A percentile compares a stretch with the other conserved stretches of the same genome.
Evolutionary conservation across 805 yeast species (phyloP).

Genomic region (Debaryomyces tyrocola): DNA sequence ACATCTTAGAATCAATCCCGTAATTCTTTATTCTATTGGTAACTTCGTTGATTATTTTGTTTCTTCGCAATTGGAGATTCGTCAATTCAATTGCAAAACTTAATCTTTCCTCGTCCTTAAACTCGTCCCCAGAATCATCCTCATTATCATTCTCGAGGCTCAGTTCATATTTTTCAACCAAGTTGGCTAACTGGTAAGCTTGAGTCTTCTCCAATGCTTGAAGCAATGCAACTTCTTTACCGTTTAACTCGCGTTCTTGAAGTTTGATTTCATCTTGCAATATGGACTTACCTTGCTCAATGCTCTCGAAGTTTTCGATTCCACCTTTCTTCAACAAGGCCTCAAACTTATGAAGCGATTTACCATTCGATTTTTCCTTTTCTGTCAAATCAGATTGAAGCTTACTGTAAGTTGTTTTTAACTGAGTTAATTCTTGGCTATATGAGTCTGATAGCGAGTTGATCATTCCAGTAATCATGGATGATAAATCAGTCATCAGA

Average conservation of each 20-base stretch:
- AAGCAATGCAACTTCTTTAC: slow-evolving; percentile 22
- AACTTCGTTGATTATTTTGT: slow-evolving; percentile 44
- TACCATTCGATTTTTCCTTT: slow-evolving; percentile 46
- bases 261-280: slow-evolving; percentile 16
- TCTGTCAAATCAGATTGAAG: slow-evolving; percentile 44
- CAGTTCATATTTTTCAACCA: slow-evolving; percentile 42
- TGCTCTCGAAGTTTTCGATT: slow-evolving; percentile 19
- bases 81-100: slow-evolving; percentile 36
- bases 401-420: slow-evolving; percentile 20
- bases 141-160: slow-evolving; percentile 14
- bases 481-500: slow-evolving; percentile 32
- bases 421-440: slow-evolving; percentile 48
- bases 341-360: slow-evolving; percentile 26
- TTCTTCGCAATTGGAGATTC: slow-evolving; percentile 53
- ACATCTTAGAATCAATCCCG: slow-evolving; percentile 55
- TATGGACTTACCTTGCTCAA: slow-evolving; percentile 26
- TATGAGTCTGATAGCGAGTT: slow-evolving; percentile 55
- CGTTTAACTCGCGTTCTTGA: slow-evolving; percentile 12
- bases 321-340: slow-evolving; percentile 31
- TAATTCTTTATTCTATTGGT: slow-evolving; percentile 43
- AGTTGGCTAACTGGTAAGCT: slow-evolving; percentile 44
- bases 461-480: slow-evolving; percentile 42
- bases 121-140: slow-evolving; percentile 3
- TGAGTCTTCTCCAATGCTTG: slow-evolving; percentile 39
- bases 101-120: slow-evolving; percentile 12